These are phyloP conservation scores for Pulveroboletus sp. DNA, from an alignment of 768 basidiomycete species.

Conservation along the genomic window DNA sequence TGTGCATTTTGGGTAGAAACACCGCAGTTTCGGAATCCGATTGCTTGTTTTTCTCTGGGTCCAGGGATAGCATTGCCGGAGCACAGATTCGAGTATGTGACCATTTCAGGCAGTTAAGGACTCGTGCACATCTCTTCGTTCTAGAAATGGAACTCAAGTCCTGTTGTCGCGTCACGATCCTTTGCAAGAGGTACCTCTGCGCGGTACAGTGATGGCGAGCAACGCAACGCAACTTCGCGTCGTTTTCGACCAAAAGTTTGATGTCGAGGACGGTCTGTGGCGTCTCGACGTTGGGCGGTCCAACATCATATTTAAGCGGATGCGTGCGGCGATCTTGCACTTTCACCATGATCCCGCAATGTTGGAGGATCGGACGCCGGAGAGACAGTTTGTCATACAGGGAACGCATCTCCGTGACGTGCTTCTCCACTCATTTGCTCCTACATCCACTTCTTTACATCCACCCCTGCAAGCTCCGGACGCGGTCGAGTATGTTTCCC, in stretches of 20 bases:
- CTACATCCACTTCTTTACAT: constrained; percentile 21
- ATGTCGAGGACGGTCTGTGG: constrained; percentile 48
- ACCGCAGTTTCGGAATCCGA: constrained; percentile 59
- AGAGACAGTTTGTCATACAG: constrained; percentile 52
- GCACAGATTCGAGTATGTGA: constrained; percentile 65
- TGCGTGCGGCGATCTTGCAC: constrained; percentile 59
- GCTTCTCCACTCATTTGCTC: constrained; percentile 55
- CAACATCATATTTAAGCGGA: constrained; percentile 62
- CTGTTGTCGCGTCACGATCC: constrained; percentile 64
- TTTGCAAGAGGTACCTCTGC: constrained; percentile 46
- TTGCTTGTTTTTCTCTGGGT: constrained; percentile 62
- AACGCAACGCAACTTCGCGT: constrained; percentile 53
- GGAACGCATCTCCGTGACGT: constrained; percentile 75
- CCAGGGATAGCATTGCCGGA: constrained; percentile 61
- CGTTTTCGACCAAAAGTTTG: constrained; percentile 51
- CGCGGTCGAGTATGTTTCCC: constrained; percentile 36
- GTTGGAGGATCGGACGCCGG: constrained; percentile 35
- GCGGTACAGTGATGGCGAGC: constrained; percentile 52
- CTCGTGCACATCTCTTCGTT: neutral
- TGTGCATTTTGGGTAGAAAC: constrained; percentile 65
- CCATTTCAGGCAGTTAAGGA: neutral
- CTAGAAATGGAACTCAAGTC: constrained; percentile 67
- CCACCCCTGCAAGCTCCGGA: constrained; percentile 38
- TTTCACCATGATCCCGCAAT: constrained; percentile 51
- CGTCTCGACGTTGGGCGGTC: constrained; percentile 68